Base-by-base conservation (phyloP, 208 protist genomes). In the Leishmania major region DNA sequence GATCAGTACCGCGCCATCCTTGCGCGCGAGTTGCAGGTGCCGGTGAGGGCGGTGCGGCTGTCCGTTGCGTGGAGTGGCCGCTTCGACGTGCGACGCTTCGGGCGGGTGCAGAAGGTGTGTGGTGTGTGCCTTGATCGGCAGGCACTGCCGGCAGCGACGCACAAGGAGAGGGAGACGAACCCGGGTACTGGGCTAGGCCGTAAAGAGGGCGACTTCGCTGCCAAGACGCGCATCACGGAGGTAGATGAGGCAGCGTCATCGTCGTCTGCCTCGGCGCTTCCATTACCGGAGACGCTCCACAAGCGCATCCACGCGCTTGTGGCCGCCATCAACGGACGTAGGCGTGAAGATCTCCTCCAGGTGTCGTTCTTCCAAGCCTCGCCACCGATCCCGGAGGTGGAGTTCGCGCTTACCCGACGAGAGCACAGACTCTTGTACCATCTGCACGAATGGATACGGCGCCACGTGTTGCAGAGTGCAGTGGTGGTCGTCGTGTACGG, bases 61-160 rank as follows among this genome's bases (percentile, higher is more conserved):
- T 97, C 95, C 22, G 90, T 96, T 37, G 92, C 91, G 57, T 97
- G 95, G 93, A 90, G 90, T 47, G 93, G 95, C 3, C 93, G 95
- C 60, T 96, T 97, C 74, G 88, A 96, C 72, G 91, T 95, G 35
- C 76, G 74, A 19, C 89, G 79, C 45, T 97, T 97, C 60, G 78
- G 88, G 49, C 84, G 88, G 43, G 86, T 92, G 72, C 89, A 90
- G 80, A 96, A 95, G 83, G 95, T 96, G 22, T 96, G 93, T 47
- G 93, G 95, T 7, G 93, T 97, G 51, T 83, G 67, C 51, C 37
- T 96, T 8, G 82, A 87, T 59, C 73, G 88, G 7, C 70, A 67
- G 7, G 43, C 70, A 28, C 73, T 90, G 51, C 31, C 8, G 19
- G 35, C 69, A 7, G 69, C 43, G 43, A 51, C 69, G n/a, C 49